Evolutionary conservation across 345 rosid genomes (phyloP), one percentile per base, ranked within the genome.

Genomic region (Dimocarpus longan): DNA sequence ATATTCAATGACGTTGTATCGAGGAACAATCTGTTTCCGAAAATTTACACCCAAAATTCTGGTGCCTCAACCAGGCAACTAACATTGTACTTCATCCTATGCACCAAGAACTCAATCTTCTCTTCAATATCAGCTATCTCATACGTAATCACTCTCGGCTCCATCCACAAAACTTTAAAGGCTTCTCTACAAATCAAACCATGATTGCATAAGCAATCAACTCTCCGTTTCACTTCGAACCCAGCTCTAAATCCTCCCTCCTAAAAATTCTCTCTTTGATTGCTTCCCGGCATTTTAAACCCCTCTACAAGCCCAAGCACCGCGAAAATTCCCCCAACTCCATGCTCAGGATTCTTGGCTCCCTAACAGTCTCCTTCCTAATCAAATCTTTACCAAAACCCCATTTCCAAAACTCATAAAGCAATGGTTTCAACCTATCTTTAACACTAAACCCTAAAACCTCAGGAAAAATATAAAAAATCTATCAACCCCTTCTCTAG

Each of bases 131-230:
- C 95, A 56, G 83, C 90, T 7, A 88, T 65, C 59, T 80, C 84
- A 56, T 95, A 91, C 5, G 87, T 75, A 80, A 93, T 84, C 82
- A 88, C 86, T 84, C 97, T 86, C 0, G 97, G 95, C 80, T 95
- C 98, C 84, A 87, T 89, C 97, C 95, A 90, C 68, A 95, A 76
- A 72, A 95, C 87, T 81, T 86, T 90, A 12, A 93, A 88, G 9
- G 97, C 97, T 13, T 93, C 97, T 80, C 96, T 87, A 50, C 75
- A 92, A 57, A 84, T 95, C 86, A 95, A 56, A 77, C 97, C 95
- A 39, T 86, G 80, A 83, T 82, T 81, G 86, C 97, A 90, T 72
- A 95, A 82, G 87, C 92, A 93, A 86, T 95, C 97, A 76, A 93
- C 84, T 80, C 94, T 89, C 8, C 85, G 84, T 76, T 95, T 93